Conservation (phyloP, 257 asterid genomes). For the Capsicum pubescens region DNA sequence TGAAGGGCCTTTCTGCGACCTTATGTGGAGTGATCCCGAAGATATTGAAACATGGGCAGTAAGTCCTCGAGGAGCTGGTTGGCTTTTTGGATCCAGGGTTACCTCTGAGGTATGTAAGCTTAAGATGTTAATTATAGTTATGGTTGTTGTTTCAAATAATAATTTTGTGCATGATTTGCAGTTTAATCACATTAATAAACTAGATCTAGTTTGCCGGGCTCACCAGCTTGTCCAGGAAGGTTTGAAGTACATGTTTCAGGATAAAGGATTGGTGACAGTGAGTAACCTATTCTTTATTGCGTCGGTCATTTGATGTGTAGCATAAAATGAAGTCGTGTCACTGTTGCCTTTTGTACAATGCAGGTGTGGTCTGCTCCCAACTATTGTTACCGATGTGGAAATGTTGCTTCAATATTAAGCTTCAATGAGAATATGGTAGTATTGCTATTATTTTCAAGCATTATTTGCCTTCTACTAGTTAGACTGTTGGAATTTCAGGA, state of each 20-base stretch:
- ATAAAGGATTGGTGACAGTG: conserved; percentile 97
- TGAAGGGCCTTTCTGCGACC: conserved; percentile 99
- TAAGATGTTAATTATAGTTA: not conserved
- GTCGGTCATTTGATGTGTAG: not conserved
- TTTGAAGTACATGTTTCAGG: conserved; percentile 96
- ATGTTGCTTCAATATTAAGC: conserved; percentile 96
- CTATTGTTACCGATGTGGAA: conserved; percentile 97
- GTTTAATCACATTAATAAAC: conserved; percentile 97
- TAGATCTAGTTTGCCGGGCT: conserved; percentile 95
- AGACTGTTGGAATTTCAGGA: not conserved
- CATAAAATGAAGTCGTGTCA: conserved; percentile 20
- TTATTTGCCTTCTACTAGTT: not conserved
- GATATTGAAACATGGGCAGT: conserved; percentile 99
- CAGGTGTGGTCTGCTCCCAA: conserved; percentile 99
- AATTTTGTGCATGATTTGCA: conserved; percentile 42
- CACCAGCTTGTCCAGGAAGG: conserved; percentile 99
- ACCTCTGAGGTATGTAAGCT: conserved; percentile 75
- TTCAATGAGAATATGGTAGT: conserved; percentile 96
- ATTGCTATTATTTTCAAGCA: not conserved
- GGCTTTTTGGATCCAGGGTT: conserved; percentile 99
- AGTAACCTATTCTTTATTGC: conserved; percentile 46
- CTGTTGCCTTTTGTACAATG: conserved; percentile 29
- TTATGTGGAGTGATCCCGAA: conserved; percentile 99
- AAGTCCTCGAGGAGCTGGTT: conserved; percentile 99
- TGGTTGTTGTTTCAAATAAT: not conserved